Evolutionary conservation across 495 filamentous ascomycete genomes (phyloP).

Genomic region (Ascodesmis nigricans): DNA sequence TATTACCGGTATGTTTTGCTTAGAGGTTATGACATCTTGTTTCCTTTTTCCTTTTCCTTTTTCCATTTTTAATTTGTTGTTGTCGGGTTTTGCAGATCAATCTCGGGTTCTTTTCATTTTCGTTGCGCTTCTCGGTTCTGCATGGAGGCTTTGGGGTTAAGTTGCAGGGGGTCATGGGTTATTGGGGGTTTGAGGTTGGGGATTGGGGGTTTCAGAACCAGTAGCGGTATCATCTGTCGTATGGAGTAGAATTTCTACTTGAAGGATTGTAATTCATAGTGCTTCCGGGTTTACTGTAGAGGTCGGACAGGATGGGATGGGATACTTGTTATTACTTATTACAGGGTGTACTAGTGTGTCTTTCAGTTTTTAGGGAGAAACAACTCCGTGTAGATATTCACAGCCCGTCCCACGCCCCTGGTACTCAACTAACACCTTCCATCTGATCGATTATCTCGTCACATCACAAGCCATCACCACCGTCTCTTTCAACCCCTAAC

Average conservation of each 20-base stretch:
- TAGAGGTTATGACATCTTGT: too few species aligned
- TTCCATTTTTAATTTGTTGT: neutral
- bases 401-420: too few species aligned
- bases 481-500: too few species aligned
- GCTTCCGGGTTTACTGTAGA: neutral
- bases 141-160: slow-evolving; percentile 1
- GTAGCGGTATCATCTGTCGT: neutral
- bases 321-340: too few species aligned
- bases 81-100: slow-evolving; percentile 1
- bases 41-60: neutral
- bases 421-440: too few species aligned
- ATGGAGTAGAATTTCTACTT: neutral
- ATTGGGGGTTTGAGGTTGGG: neutral
- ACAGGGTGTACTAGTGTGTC: too few species aligned
- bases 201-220: slow-evolving; percentile 1
- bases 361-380: too few species aligned
- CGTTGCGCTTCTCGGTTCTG: neutral
- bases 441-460: too few species aligned
- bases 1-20: too few species aligned
- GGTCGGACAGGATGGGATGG: too few species aligned
- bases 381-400: too few species aligned
- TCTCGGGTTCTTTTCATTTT: slow-evolving; percentile 3
- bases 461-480: too few species aligned
- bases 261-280: neutral
- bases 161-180: neutral